These are phyloP conservation scores for Monosporascus sp. DNA, from an alignment of 2,329 filamentous ascomycete genomes.

Conservation along the genomic window DNA sequence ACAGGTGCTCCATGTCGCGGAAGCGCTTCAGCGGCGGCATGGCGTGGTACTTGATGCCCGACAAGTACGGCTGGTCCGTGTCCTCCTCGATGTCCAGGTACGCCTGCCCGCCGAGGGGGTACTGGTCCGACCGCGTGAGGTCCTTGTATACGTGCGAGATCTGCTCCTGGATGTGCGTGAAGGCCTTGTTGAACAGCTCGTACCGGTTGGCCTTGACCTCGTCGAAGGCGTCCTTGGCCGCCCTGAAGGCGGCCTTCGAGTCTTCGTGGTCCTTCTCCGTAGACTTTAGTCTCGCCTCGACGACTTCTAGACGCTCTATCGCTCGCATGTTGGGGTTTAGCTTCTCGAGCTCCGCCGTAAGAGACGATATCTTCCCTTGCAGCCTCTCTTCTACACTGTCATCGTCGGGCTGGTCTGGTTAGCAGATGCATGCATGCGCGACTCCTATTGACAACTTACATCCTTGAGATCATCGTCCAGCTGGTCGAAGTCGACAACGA, in stretches of 20 bases:
- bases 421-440: conserved; percentile 15
- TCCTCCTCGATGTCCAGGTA: conserved; percentile 93
- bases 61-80: conserved; percentile 91
- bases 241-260: conserved; percentile 67
- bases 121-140: conserved; percentile 83
- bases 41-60: conserved; percentile 95
- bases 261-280: conserved; percentile 89
- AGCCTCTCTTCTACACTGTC: conserved; percentile 69
- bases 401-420: conserved; percentile 53
- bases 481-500: conserved; percentile 77
- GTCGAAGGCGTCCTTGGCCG: conserved; percentile 78
- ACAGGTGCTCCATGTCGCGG: conserved; percentile 97
- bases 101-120: conserved; percentile 81
- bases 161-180: conserved; percentile 89
- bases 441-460: conserved; percentile 44
- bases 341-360: conserved; percentile 81
- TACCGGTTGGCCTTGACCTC: conserved; percentile 75
- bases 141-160: conserved; percentile 94
- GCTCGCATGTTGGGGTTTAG: conserved; percentile 96
- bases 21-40: conserved; percentile 99
- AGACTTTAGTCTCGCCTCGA: conserved; percentile 74
- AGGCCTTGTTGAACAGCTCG: conserved; percentile 92
- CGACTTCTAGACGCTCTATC: conserved; percentile 81
- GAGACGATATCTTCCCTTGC: conserved; percentile 67
- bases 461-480: conserved; percentile 79